phyloP scores from a whole-genome alignment of 192 early-diverging fungal species.

The Helicostylum pulchrum region DNA sequence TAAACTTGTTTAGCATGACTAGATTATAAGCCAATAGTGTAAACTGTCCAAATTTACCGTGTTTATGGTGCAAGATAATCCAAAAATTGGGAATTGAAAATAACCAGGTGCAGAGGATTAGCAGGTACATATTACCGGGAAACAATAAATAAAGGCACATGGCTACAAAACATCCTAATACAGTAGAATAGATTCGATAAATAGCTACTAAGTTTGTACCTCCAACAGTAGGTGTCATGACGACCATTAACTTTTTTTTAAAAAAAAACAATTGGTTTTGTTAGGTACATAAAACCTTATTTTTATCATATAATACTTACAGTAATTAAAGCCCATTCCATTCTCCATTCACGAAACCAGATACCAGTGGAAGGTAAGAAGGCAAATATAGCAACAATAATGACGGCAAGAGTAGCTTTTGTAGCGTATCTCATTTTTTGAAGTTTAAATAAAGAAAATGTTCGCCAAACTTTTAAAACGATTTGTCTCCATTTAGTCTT shows the following conservation, averaged over 20 bases:
- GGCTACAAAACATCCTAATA: constrained; percentile 62
- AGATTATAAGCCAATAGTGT: constrained; percentile 74
- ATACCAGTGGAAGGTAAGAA: constrained; percentile 55
- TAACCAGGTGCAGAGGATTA: constrained; percentile 50
- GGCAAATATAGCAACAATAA: constrained; percentile 58
- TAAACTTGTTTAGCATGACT: constrained; percentile 72
- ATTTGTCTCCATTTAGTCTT: constrained; percentile 41
- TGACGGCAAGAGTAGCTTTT: constrained; percentile 63
- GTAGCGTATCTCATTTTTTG: constrained; percentile 71
- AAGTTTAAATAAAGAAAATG: constrained; percentile 54
- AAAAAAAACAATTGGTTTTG: neutral
- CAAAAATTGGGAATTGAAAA: constrained; percentile 66
- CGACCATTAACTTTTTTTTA: constrained; percentile 51
- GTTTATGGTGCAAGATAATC: constrained; percentile 59
- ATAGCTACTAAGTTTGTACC: constrained; percentile 67
- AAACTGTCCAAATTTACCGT: constrained; percentile 77
- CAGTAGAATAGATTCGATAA: constrained; percentile 69
- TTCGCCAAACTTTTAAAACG: constrained; percentile 56
- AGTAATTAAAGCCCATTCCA: constrained; percentile 77
- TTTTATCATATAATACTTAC: constrained; percentile 28
- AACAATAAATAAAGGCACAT: constrained; percentile 56
- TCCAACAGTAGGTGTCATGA: constrained; percentile 85
- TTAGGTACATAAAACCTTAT: constrained; percentile 1
- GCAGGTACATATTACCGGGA: constrained; percentile 36
- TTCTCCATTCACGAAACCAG: constrained; percentile 57